These are phyloP conservation scores for Aspergillus jensenii DNA, from an alignment of 2,329 filamentous ascomycete species.

Conservation along the genomic window DNA sequence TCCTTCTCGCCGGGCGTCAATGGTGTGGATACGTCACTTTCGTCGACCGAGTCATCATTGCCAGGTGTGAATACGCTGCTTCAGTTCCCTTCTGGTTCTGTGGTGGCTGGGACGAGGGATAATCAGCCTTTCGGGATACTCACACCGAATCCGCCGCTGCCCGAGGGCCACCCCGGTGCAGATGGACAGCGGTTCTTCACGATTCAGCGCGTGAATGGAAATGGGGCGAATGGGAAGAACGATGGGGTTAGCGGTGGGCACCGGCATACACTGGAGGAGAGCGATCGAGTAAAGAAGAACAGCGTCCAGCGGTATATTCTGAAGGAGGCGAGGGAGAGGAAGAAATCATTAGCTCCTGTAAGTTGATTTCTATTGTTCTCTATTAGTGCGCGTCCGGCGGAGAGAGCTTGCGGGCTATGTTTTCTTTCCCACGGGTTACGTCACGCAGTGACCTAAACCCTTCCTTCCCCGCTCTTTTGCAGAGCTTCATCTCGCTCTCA, in stretches of 20 bases:
- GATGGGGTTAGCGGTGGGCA: conserved; percentile 72
- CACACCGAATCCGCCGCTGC: conserved; percentile 40
- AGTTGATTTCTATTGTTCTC: conserved; percentile 28
- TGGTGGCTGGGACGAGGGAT: not conserved
- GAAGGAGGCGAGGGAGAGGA: conserved; percentile 65
- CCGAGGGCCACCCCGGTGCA: conserved; percentile 48
- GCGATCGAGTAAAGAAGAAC: conserved; percentile 79
- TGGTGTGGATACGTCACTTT: conserved; percentile 20
- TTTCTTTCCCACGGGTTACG: not conserved
- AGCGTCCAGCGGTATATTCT: conserved; percentile 67
- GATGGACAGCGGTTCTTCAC: conserved; percentile 65
- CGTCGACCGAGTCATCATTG: conserved; percentile 22
- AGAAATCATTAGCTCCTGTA: conserved; percentile 53
- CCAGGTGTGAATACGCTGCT: conserved; percentile 27
- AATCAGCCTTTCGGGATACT: conserved; percentile 45
- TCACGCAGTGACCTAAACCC: not conserved
- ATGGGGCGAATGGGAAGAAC: conserved; percentile 69
- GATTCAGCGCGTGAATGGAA: conserved; percentile 75
- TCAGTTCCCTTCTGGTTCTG: conserved; percentile 5
- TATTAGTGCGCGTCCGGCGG: not conserved
- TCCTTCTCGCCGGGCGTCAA: conserved; percentile 22
- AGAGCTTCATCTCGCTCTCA: not conserved
- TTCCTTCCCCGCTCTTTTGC: conserved; percentile 9
- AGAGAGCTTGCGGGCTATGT: not conserved
- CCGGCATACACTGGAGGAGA: conserved; percentile 70